Conservation (phyloP, 2,329 filamentous ascomycete species). For the Exutisphaerella laricina region DNA sequence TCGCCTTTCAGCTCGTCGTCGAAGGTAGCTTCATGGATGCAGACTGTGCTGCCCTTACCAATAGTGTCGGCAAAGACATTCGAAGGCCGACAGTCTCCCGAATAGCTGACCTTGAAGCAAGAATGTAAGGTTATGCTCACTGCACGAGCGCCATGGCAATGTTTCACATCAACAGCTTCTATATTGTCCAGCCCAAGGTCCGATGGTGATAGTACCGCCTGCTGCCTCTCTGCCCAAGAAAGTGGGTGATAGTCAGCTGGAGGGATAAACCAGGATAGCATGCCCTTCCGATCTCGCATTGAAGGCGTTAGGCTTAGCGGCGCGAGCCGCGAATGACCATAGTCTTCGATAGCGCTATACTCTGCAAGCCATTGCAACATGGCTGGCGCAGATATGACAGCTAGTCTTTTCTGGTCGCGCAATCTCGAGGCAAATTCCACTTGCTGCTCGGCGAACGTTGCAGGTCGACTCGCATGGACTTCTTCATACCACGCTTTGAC, state of each 20-base stretch:
- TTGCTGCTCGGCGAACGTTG: slow-evolving; percentile 9
- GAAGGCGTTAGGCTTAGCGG: slow-evolving; percentile 42
- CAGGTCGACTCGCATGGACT: slow-evolving; percentile 40
- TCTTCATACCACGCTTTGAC: slow-evolving; percentile 72
- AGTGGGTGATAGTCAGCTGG: slow-evolving; percentile 22
- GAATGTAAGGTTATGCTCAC: slow-evolving; percentile 71
- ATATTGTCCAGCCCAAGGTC: slow-evolving; percentile 61
- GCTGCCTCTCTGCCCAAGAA: slow-evolving; percentile 18
- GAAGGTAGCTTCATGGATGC: slow-evolving; percentile 95
- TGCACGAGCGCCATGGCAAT: slow-evolving; percentile 75
- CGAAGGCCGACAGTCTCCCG: slow-evolving; percentile 85
- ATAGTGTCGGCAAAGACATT: slow-evolving; percentile 62
- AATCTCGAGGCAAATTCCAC: slow-evolving; percentile 26
- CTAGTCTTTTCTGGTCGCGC: slow-evolving; percentile 39
- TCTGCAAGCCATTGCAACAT: slow-evolving; percentile 77
- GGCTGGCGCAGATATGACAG: slow-evolving; percentile 61
- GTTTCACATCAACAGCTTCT: slow-evolving; percentile 62
- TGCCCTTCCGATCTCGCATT: slow-evolving; percentile 21
- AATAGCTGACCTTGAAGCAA: slow-evolving; percentile 84
- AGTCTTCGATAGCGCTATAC: slow-evolving; percentile 71
- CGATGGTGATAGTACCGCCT: slow-evolving; percentile 26
- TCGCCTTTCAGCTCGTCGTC: slow-evolving; percentile 76
- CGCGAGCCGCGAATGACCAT: slow-evolving; percentile 59
- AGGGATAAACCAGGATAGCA: slow-evolving; percentile 33
- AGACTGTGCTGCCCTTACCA: slow-evolving; percentile 69